Base-by-base conservation (phyloP, 2,329 filamentous ascomycete species). In the Diaporthe vexans region DNA sequence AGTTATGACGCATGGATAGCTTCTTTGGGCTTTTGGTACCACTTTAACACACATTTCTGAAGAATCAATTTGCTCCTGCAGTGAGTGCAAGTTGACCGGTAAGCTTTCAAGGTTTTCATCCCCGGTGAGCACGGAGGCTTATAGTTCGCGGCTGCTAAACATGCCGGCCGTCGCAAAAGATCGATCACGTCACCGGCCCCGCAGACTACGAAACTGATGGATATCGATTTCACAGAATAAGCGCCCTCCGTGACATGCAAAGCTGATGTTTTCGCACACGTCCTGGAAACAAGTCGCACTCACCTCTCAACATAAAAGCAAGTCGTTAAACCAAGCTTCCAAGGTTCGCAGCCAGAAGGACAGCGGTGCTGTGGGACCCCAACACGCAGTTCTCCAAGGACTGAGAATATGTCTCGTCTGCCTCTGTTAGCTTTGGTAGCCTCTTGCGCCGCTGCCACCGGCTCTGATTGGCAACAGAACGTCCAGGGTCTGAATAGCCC, bases 101-200 rank as follows among this genome's bases (percentile, higher is more conserved):
- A 19, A 24, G n/a, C 11, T 19, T 52, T n/a, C 46, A 43, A 43
- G 40, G 40, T 43, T 43, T 37, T 68, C 52, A 29, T 51, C 19
- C 35, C 46, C 33, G 26, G 24, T 13, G 33, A 68, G 46, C 63
- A 40, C 48, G 63, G 63, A 68, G 52, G 48, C n/a, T 54, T 37
- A 9, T 24, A 13, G 29, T 40, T 21, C 33, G 48, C 43, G 33
- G 63, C 33, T 13, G 48, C 63, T 68, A 13, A 17, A 43, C 15
- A 43, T 43, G 40, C 40, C 40, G 63, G 63, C n/a, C 9, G 17
- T 33, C 71, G 46, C 33, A 37, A 24, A n/a, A 43, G n/a, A 43
- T 74, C 68, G 24, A 74, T 74, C 73, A 74, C 73, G 73, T 74
- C 73, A 74, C 73, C 73, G 48, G 68, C 73, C 54, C 69, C 69